A percentile compares a stretch with the other conserved stretches of the same genome.
Conservation (phyloP, 2,329 filamentous ascomycete species). For the Colletotrichum karsti region DNA sequence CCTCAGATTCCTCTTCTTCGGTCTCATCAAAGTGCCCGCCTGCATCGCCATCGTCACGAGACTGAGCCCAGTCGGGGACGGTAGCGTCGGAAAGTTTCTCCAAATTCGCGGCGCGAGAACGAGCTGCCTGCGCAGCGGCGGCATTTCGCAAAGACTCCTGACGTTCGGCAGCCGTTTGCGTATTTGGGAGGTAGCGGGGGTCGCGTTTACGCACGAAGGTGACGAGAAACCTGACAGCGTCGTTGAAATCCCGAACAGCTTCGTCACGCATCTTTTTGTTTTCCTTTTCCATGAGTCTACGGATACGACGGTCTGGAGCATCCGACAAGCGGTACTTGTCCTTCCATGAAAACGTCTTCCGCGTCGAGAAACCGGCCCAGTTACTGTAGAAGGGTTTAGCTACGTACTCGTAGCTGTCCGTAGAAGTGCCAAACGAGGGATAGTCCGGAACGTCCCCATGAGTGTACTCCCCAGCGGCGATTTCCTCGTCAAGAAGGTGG, state of each 20-base stretch:
- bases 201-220: slow-evolving; percentile 92
- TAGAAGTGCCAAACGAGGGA: slow-evolving; percentile 82
- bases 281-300: slow-evolving; percentile 93
- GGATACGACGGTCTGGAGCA: slow-evolving; percentile 83
- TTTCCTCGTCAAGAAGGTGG: slow-evolving; percentile 82
- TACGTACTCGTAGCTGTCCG: slow-evolving; percentile 77
- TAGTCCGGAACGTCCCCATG: slow-evolving; percentile 70
- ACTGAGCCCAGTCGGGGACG: slow-evolving; percentile 79
- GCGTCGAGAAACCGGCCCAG: slow-evolving; percentile 86
- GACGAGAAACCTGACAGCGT: slow-evolving; percentile 86
- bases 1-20: slow-evolving; percentile 58
- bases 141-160: slow-evolving; percentile 81
- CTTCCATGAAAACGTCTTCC: slow-evolving; percentile 89
- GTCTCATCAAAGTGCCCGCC: slow-evolving; percentile 68
- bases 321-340: slow-evolving; percentile 86
- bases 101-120: slow-evolving; percentile 82
- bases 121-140: slow-evolving; percentile 83
- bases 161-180: slow-evolving; percentile 81
- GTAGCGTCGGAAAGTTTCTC: slow-evolving; percentile 73
- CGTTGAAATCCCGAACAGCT: slow-evolving; percentile 88
- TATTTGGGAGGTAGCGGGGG: slow-evolving; percentile 81
- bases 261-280: slow-evolving; percentile 87
- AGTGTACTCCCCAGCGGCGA: slow-evolving; percentile 76
- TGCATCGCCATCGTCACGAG: slow-evolving; percentile 55
- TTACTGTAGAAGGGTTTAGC: slow-evolving; percentile 82